phyloP scores from a whole-genome alignment of 441 rosid species.

The Biscutella laevigata region DNA sequence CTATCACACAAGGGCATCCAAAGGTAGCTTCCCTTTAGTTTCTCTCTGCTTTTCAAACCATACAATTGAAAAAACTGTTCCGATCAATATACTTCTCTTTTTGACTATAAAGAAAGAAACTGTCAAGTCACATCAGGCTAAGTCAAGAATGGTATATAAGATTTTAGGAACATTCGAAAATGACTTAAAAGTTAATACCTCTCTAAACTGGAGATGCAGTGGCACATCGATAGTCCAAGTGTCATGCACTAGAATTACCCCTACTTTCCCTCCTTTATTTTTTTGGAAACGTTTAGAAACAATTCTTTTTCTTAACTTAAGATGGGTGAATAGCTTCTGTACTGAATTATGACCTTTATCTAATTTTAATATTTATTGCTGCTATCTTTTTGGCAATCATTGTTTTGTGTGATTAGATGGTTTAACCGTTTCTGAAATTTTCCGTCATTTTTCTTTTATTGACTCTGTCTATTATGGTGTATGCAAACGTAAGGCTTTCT shows the following conservation, averaged over 20 bases:
- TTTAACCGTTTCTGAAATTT: background rate
- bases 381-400: slow-evolving; percentile 12
- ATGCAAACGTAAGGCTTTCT: slow-evolving; percentile 6
- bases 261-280: background rate
- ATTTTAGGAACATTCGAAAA: background rate
- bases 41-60: slow-evolving; percentile 5
- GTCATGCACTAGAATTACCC: slow-evolving; percentile 16
- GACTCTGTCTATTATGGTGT: slow-evolving; percentile 13
- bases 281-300: background rate
- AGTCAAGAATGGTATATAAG: background rate
- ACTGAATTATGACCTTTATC: background rate
- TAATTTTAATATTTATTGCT: slow-evolving; percentile 1
- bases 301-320: background rate
- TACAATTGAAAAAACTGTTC: slow-evolving; percentile 4
- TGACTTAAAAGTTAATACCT: background rate
- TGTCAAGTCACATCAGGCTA: background rate
- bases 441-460: slow-evolving; percentile 10
- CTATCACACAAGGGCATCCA: slow-evolving; percentile 56
- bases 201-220: background rate
- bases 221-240: slow-evolving; percentile 4
- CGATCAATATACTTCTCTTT: slow-evolving; percentile 1
- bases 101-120: background rate
- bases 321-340: background rate
- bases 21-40: slow-evolving; percentile 15
- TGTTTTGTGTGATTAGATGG: slow-evolving; percentile 5